Conservation (phyloP, 2,329 filamentous ascomycete species). For the Penicillium italicum region DNA sequence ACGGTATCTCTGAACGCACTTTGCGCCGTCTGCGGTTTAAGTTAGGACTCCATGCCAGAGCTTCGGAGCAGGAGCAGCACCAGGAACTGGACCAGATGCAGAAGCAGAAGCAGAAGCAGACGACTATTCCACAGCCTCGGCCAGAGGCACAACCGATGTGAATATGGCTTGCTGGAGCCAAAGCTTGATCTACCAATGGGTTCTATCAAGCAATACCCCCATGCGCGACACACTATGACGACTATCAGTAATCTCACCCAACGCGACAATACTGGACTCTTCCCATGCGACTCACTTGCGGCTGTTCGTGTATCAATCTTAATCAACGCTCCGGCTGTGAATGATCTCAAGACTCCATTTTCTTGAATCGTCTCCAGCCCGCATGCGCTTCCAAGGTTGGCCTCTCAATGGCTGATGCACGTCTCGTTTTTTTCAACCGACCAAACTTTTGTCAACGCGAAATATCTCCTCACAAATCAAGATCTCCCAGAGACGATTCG, state of each 20-base stretch:
- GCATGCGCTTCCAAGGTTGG: neutral
- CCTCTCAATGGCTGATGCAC: neutral
- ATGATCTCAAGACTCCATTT: neutral
- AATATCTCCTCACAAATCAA: neutral
- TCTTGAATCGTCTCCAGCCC: neutral
- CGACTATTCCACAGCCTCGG: neutral
- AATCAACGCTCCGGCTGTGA: neutral
- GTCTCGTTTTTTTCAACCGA: neutral
- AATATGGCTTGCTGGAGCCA: neutral
- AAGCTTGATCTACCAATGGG: neutral
- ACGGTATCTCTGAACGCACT: constrained; percentile 25
- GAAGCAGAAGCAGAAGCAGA: neutral
- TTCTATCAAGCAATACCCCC: neutral
- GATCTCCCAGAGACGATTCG: neutral
- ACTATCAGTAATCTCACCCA: neutral
- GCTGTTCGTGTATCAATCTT: neutral
- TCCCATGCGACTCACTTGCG: neutral
- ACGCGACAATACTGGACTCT: neutral
- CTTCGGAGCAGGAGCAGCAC: constrained; percentile 15
- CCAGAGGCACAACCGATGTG: neutral
- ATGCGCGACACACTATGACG: neutral
- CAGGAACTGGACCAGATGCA: constrained; percentile 1
- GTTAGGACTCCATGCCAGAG: constrained; percentile 21
- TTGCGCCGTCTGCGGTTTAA: constrained; percentile 25
- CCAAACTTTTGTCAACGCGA: neutral